These are phyloP conservation scores for Kwoniella sp. DNA, from an alignment of 768 basidiomycete species.

Conservation along the genomic window DNA sequence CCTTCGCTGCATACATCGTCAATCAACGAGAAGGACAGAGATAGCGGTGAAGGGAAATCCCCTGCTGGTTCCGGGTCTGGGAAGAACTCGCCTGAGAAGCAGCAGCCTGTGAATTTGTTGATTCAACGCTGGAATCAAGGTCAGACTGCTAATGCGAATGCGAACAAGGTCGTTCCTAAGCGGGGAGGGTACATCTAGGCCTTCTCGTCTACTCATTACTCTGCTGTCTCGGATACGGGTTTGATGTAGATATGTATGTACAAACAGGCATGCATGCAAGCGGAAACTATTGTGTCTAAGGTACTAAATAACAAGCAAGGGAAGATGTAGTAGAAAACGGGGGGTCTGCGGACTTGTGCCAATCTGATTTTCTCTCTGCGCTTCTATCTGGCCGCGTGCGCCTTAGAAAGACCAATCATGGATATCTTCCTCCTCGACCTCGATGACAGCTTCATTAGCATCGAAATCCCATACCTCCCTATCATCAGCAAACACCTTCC, in stretches of 20 bases:
- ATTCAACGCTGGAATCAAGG: conserved; percentile 54
- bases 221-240: not conserved
- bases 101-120: conserved; percentile 49
- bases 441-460: conserved; percentile 24
- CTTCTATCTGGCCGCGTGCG: not conserved
- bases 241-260: not conserved
- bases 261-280: not conserved
- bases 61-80: not conserved
- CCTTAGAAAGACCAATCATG: conserved; percentile 47
- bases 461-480: conserved; percentile 40
- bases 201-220: too few relatives aligned
- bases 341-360: too few relatives aligned
- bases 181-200: conserved; percentile 27
- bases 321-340: too few relatives aligned
- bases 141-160: conserved; percentile 16
- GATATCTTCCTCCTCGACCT: conserved; percentile 35
- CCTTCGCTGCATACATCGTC: not conserved
- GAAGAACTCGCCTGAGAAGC: conserved; percentile 43
- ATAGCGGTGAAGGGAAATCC: not conserved
- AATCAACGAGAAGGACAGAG: not conserved
- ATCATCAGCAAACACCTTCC: conserved; percentile 49
- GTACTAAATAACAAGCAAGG: not conserved
- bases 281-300: not conserved
- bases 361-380: too few relatives aligned
- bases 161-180: conserved; percentile 15